A percentile compares a stretch with the other conserved stretches of the same genome.
phyloP scores from a whole-genome alignment of 768 basidiomycete genomes.

The Pleurotus cornucopiae region DNA sequence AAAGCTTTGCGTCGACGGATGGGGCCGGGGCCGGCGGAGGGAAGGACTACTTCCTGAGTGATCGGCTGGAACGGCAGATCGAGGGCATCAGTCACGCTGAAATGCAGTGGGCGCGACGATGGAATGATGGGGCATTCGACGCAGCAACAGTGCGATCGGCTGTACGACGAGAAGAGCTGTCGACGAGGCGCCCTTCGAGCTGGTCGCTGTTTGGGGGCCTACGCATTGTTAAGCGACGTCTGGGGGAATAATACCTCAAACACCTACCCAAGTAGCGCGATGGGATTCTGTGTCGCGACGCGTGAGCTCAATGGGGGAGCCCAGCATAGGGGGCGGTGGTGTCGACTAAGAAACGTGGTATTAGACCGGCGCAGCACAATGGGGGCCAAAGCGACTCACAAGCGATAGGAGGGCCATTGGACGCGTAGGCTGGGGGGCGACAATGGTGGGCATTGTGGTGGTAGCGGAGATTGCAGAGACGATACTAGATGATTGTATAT shows the following conservation, averaged over 20 bases:
- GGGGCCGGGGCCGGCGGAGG: slow-evolving; percentile 39
- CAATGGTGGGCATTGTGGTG: slow-evolving; percentile 34
- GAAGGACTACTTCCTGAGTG: background rate
- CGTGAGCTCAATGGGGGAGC: background rate
- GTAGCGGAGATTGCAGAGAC: slow-evolving; percentile 2
- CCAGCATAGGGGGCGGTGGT: background rate
- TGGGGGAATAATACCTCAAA: slow-evolving; percentile 13
- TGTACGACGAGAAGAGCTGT: slow-evolving; percentile 3
- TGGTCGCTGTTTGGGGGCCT: background rate
- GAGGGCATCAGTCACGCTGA: background rate
- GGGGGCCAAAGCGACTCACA: background rate
- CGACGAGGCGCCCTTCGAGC: slow-evolving; percentile 17
- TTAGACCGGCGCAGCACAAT: background rate
- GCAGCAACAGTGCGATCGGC: background rate
- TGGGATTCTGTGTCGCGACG: background rate
- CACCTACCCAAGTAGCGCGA: slow-evolving; percentile 9
- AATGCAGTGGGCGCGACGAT: background rate
- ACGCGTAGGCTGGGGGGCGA: slow-evolving; percentile 26
- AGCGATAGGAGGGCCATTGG: background rate
- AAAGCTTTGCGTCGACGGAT: slow-evolving; percentile 57
- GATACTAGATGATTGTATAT: slow-evolving; percentile 24
- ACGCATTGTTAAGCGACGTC: slow-evolving; percentile 16
- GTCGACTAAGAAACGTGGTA: slow-evolving; percentile 11
- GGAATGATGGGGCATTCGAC: slow-evolving; percentile 1
- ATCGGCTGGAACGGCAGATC: background rate